Conservation (phyloP, 495 filamentous ascomycete species). For the Hypoxylon lienhwacheense region DNA sequence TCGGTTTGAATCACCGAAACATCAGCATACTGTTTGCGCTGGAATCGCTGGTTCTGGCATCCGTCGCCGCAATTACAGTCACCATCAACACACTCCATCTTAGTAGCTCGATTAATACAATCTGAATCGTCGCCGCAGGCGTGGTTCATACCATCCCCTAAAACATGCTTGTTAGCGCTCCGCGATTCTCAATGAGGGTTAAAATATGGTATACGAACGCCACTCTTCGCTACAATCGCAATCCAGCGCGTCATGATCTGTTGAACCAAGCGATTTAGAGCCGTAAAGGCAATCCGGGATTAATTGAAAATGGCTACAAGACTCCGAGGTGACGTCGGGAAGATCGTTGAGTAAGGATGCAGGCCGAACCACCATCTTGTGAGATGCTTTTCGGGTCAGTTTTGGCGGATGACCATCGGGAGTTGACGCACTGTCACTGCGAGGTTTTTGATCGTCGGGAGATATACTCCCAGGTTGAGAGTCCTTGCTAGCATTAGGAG, state of each 20-base stretch:
- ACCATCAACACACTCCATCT: slow-evolving; percentile 88
- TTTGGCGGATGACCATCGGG: slow-evolving; percentile 63
- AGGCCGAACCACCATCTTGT: slow-evolving; percentile 63
- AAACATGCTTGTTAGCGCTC: slow-evolving; percentile 33
- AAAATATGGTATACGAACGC: slow-evolving; percentile 66
- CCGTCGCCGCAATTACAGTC: slow-evolving; percentile 82
- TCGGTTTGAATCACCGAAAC: slow-evolving; percentile 96
- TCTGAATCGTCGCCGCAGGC: slow-evolving; percentile 97
- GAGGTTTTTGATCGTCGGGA: slow-evolving; percentile 48
- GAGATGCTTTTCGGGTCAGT: slow-evolving; percentile 71
- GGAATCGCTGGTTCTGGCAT: slow-evolving; percentile 96
- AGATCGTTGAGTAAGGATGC: slow-evolving; percentile 69
- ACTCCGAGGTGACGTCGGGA: slow-evolving; percentile 73
- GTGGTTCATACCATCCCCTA: slow-evolving; percentile 73
- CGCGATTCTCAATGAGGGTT: slow-evolving; percentile 17
- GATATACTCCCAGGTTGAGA: slow-evolving; percentile 46
- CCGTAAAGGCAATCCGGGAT: slow-evolving; percentile 85
- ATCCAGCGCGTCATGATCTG: slow-evolving; percentile 86
- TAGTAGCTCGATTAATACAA: slow-evolving; percentile 97
- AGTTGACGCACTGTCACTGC: slow-evolving; percentile 45
- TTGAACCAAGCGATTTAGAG: slow-evolving; percentile 83
- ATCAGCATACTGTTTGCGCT: slow-evolving; percentile 82
- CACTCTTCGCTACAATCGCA: slow-evolving; percentile 96
- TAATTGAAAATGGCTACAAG: slow-evolving; percentile 73
- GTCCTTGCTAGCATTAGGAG: slow-evolving; percentile 47